These are phyloP conservation scores for Fraxinus americana DNA, from an alignment of 257 asterid genomes.

Conservation along the genomic window DNA sequence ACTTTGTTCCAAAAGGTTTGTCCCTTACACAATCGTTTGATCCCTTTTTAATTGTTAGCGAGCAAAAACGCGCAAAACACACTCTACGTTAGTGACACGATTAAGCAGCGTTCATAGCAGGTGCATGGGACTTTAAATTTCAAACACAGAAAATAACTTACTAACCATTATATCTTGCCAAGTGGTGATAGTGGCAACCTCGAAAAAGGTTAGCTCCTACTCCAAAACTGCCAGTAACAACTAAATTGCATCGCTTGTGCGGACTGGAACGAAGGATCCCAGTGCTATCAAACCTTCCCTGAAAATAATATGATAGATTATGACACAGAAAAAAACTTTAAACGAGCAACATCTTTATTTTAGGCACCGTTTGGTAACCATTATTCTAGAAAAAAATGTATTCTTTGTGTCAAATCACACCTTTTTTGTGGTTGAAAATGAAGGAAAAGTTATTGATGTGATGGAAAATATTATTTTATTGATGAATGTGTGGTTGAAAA, in stretches of 20 bases:
- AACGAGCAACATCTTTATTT: not conserved
- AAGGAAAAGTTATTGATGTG: no score
- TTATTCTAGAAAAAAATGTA: no score
- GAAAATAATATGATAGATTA: constrained; percentile 14
- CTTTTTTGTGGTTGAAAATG: no score
- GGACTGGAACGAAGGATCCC: constrained; percentile 15
- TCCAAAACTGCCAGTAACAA: constrained; percentile 25
- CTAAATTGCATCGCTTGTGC: constrained; percentile 24
- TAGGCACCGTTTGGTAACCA: no score
- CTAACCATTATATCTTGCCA: constrained; percentile 34
- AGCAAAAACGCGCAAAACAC: no score
- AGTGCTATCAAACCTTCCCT: constrained; percentile 37
- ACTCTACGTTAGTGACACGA: not conserved
- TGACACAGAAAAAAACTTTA: not conserved
- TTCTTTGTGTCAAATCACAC: no score
- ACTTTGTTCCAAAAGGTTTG: no score
- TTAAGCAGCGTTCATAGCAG: not conserved
- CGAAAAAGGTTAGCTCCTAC: constrained; percentile 11
- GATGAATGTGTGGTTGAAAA: no score
- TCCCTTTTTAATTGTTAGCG: no score
- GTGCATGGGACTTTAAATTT: not conserved
- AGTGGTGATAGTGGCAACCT: constrained; percentile 27
- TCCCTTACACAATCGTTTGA: no score
- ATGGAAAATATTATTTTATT: no score
- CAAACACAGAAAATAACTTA: constrained; percentile 20